A percentile compares a stretch with the other conserved stretches of the same genome.
Conservation (phyloP, 192 early-diverging fungal species). For the Entomortierella lignicola region DNA sequence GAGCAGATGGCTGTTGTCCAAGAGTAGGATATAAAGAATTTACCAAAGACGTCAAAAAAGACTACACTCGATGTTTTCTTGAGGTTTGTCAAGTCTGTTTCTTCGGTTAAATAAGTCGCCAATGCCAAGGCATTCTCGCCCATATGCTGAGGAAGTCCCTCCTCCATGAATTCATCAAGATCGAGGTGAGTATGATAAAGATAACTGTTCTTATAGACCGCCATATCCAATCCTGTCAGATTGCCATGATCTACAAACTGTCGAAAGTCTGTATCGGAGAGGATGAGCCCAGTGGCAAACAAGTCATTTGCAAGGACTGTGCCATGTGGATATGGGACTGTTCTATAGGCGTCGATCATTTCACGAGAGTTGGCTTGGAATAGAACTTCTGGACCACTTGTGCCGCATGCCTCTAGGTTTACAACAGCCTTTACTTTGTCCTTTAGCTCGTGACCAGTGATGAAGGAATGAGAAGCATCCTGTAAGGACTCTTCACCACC, state of each 20-base stretch:
- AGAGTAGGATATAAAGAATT: slow-evolving; percentile 66
- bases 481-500: slow-evolving; percentile 79
- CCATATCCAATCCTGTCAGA: slow-evolving; percentile 72
- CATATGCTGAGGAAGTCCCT: slow-evolving; percentile 74
- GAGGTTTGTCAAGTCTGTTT: slow-evolving; percentile 59
- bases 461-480: slow-evolving; percentile 39
- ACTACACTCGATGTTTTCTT: slow-evolving; percentile 62
- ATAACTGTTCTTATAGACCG: slow-evolving; percentile 67
- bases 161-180: slow-evolving; percentile 60
- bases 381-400: slow-evolving; percentile 66
- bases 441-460: slow-evolving; percentile 65
- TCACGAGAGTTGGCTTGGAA: slow-evolving; percentile 38
- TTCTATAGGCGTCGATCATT: slow-evolving; percentile 72
- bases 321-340: slow-evolving; percentile 72
- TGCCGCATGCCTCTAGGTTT: slow-evolving; percentile 78
- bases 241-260: slow-evolving; percentile 79
- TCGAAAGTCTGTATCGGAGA: slow-evolving; percentile 81
- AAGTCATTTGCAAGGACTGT: slow-evolving; percentile 66
- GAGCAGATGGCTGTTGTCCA: slow-evolving; percentile 58
- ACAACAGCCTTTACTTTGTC: slow-evolving; percentile 69
- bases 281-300: slow-evolving; percentile 66
- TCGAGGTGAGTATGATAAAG: slow-evolving; percentile 67
- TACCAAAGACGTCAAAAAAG: slow-evolving; percentile 73
- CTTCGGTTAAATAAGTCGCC: slow-evolving; percentile 58
- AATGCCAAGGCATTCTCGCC: slow-evolving; percentile 75